These are phyloP conservation scores for Porphyrellus cyaneotinctus DNA, from an alignment of 768 basidiomycete species.

Conservation along the genomic window DNA sequence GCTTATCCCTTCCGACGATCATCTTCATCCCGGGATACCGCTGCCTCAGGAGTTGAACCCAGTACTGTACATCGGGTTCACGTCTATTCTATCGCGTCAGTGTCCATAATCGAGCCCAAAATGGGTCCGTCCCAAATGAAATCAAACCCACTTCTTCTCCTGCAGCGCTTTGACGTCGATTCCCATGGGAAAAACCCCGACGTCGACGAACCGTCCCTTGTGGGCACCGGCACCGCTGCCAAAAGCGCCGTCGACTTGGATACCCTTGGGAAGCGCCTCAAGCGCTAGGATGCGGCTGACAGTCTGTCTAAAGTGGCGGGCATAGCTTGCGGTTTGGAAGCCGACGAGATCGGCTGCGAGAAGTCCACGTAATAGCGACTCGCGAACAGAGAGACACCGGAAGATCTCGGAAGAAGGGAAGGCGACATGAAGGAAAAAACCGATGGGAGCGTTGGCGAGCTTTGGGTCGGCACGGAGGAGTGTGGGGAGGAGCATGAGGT, in stretches of 20 bases:
- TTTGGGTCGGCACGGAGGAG: conserved; percentile 66
- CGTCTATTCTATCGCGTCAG: conserved; percentile 38
- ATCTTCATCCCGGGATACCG: conserved; percentile 84
- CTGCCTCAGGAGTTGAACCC: conserved; percentile 75
- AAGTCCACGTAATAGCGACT: conserved; percentile 77
- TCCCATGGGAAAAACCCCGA: conserved; percentile 87
- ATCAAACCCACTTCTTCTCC: conserved; percentile 52
- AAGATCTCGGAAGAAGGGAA: conserved; percentile 97
- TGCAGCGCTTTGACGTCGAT: conserved; percentile 72
- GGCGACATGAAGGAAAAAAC: conserved; percentile 96
- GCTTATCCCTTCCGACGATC: conserved; percentile 83
- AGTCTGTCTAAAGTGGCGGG: conserved; percentile 82
- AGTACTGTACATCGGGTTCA: conserved; percentile 76
- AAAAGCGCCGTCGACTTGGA: conserved; percentile 48
- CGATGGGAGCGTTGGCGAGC: conserved; percentile 44
- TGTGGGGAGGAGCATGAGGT: conserved; percentile 87
- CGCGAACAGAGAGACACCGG: conserved; percentile 78
- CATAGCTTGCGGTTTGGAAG: conserved; percentile 85
- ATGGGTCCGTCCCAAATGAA: conserved; percentile 3
- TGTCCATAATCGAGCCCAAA: background rate
- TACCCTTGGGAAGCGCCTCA: conserved; percentile 81
- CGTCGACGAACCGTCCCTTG: conserved; percentile 68
- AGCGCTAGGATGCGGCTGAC: conserved; percentile 74
- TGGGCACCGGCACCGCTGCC: conserved; percentile 3
- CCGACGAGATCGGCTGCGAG: conserved; percentile 93